Conservation (phyloP, 768 basidiomycete genomes). For the Pisolithus orientalis region DNA sequence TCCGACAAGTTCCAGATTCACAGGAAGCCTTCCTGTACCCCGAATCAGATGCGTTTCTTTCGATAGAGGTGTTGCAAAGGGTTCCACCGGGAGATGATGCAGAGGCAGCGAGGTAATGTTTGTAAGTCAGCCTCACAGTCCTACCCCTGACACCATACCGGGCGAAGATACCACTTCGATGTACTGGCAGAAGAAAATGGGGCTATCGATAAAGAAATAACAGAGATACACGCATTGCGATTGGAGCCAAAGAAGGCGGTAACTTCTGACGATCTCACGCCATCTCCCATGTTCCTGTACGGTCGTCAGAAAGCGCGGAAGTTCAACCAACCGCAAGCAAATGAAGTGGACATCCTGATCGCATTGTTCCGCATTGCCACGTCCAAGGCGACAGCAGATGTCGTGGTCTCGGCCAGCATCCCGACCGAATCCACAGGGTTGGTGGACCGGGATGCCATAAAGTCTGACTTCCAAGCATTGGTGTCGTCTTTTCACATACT, state of each 20-base stretch:
- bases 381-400: constrained; percentile 55
- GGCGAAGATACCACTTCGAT: not conserved
- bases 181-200: constrained; percentile 81
- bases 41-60: constrained; percentile 61
- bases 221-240: constrained; percentile 24
- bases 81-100: constrained; percentile 51
- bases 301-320: constrained; percentile 74
- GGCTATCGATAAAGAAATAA: constrained; percentile 47
- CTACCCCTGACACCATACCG: not conserved
- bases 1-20: constrained; percentile 88
- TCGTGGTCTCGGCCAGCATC: constrained; percentile 82
- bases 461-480: constrained; percentile 47
- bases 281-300: constrained; percentile 51
- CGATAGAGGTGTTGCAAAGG: constrained; percentile 78
- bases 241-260: constrained; percentile 33
- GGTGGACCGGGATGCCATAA: constrained; percentile 32
- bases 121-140: not conserved
- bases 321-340: constrained; percentile 56
- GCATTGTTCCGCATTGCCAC: constrained; percentile 73
- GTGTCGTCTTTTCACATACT: constrained; percentile 56
- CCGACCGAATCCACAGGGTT: constrained; percentile 41
- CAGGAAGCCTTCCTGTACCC: constrained; percentile 89
- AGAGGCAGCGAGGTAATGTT: constrained; percentile 64
- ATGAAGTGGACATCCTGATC: constrained; percentile 71
- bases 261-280: constrained; percentile 38